phyloP scores from a whole-genome alignment of 805 yeast genomes.

The Candida cerambycidarum region DNA sequence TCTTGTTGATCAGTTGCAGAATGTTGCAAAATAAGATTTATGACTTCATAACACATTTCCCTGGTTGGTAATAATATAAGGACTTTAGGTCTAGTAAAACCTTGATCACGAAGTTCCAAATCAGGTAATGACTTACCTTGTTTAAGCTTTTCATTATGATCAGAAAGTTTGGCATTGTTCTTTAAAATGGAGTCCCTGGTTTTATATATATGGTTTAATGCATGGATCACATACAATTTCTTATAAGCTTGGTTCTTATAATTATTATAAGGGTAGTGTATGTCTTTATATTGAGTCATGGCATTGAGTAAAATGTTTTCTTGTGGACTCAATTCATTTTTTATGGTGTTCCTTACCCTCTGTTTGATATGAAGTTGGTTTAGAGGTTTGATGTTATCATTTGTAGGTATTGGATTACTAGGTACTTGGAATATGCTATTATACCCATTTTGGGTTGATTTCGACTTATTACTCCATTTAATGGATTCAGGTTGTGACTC shows the following conservation, averaged over 20 bases:
- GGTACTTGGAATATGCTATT: conserved; percentile 33
- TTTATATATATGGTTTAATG: conserved; percentile 78
- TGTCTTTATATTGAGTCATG: conserved; percentile 70
- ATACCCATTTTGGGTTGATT: conserved; percentile 24
- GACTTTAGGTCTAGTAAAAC: conserved; percentile 91
- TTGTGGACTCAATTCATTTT: conserved; percentile 22
- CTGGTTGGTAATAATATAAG: conserved; percentile 83
- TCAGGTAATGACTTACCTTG: conserved; percentile 39
- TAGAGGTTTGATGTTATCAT: conserved; percentile 8
- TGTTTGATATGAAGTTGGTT: conserved; percentile 29
- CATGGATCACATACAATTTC: conserved; percentile 67
- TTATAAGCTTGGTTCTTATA: conserved; percentile 56
- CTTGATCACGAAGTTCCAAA: conserved; percentile 83
- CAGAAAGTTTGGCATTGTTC: conserved; percentile 60
- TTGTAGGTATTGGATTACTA: conserved; percentile 19
- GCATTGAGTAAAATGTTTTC: conserved; percentile 61
- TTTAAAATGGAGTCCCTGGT: conserved; percentile 84
- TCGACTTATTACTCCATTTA: conserved; percentile 29
- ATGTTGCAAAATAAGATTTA: conserved; percentile 57
- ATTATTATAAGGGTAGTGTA: conserved; percentile 56
- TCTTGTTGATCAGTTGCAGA: conserved; percentile 77
- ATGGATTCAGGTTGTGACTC: conserved; percentile 21
- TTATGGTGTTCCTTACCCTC: conserved; percentile 24
- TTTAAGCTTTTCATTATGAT: conserved; percentile 40
- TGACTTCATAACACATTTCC: conserved; percentile 68